These are phyloP conservation scores for Stephanodiscus minutulus DNA, from an alignment of 108 stramenopile species.

Conservation along the genomic window DNA sequence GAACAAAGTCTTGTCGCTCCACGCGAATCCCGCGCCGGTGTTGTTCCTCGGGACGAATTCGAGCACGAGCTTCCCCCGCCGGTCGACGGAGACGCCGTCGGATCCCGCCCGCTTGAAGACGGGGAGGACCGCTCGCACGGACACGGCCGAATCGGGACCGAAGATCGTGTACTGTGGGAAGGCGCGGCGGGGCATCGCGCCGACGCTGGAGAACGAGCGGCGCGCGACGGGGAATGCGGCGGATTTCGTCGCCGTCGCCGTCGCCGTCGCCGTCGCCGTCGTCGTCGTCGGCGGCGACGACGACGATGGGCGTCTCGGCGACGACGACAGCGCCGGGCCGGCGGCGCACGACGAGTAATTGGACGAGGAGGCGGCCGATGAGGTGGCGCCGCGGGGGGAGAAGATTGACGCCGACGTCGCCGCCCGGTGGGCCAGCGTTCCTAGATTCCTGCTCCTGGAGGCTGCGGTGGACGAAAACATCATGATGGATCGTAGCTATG, in stretches of 20 bases:
- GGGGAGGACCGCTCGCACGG: constrained; percentile 56
- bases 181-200: constrained; percentile 41
- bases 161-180: constrained; percentile 62
- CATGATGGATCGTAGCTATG: neutral
- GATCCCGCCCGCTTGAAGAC: constrained; percentile 47
- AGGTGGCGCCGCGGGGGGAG: neutral
- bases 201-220: constrained; percentile 26
- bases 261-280: neutral
- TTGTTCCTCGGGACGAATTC: constrained; percentile 53
- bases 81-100: constrained; percentile 36
- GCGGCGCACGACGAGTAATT: neutral
- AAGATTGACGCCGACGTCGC: neutral
- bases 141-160: constrained; percentile 48
- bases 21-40: constrained; percentile 33
- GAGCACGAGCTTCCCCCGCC: constrained; percentile 57
- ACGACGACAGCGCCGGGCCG: neutral
- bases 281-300: neutral
- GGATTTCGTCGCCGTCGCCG: neutral
- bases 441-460: neutral
- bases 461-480: constrained; percentile 5
- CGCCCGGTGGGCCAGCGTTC: neutral
- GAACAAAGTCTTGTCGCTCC: constrained; percentile 46
- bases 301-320: neutral
- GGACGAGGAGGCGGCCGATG: neutral
- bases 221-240: neutral